Percentiles rank a stretch among this genome's conserved stretches.
phyloP scores from a whole-genome alignment of 2,329 filamentous ascomycete species.

The Fusarium sp. region DNA sequence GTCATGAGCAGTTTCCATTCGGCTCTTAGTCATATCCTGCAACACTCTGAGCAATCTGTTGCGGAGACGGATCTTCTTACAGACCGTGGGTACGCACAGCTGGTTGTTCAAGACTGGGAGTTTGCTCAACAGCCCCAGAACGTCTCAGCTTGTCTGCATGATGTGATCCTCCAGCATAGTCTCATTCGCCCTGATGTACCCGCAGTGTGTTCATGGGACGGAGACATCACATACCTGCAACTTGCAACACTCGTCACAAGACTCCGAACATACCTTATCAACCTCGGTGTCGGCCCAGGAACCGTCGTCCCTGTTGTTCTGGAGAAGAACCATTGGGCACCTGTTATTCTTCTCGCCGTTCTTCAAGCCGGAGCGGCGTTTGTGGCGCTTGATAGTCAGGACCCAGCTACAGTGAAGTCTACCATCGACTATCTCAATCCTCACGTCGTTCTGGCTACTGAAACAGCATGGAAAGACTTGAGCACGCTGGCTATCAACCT shows the following conservation, averaged over 20 bases:
- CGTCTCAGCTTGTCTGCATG: conserved; percentile 60
- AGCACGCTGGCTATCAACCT: conserved; percentile 57
- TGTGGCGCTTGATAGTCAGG: conserved; percentile 63
- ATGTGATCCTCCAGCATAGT: conserved; percentile 60
- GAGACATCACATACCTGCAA: conserved; percentile 59
- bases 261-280: conserved; percentile 62
- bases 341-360: conserved; percentile 77
- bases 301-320: conserved; percentile 75
- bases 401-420: conserved; percentile 57
- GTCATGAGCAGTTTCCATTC: conserved; percentile 67
- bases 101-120: conserved; percentile 66
- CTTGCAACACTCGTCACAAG: conserved; percentile 56
- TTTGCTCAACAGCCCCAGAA: conserved; percentile 56
- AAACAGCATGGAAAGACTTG: conserved; percentile 57
- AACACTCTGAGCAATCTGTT: conserved; percentile 57
- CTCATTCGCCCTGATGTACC: conserved; percentile 55
- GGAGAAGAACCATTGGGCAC: conserved; percentile 77
- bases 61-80: conserved; percentile 67
- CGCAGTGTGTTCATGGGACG: conserved; percentile 62
- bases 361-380: conserved; percentile 70
- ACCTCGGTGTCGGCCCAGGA: conserved; percentile 64
- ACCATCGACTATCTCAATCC: conserved; percentile 61
- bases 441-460: conserved; percentile 60
- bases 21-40: conserved; percentile 62
- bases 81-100: conserved; percentile 67